Conservation (phyloP, 2,329 filamentous ascomycete species). For the Xylariaceae sp. region DNA sequence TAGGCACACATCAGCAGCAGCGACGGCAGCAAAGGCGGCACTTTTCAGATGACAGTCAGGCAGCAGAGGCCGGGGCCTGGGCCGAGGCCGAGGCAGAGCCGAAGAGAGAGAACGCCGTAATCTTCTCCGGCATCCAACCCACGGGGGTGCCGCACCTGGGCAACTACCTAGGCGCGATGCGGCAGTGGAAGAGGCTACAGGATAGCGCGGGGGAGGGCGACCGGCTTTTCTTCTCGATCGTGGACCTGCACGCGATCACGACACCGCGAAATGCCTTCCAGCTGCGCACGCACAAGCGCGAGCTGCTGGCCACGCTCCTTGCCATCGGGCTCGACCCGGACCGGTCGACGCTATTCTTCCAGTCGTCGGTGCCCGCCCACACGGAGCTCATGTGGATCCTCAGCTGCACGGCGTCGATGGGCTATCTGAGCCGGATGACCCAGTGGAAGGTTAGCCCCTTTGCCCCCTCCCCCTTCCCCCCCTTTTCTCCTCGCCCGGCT, state of each 20-base stretch:
- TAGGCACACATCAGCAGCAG: constrained; percentile 4
- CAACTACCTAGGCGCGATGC: constrained; percentile 90
- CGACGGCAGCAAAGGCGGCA: not conserved
- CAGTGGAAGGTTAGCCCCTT: constrained; percentile 81
- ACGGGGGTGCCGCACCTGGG: constrained; percentile 93
- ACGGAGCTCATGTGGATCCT: constrained; percentile 96
- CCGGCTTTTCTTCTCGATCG: constrained; percentile 80
- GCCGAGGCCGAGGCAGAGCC: not conserved
- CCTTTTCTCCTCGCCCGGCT: not conserved
- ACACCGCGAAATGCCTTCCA: constrained; percentile 65
- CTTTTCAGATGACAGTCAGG: not conserved
- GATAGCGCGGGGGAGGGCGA: constrained; percentile 58
- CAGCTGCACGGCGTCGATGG: constrained; percentile 87
- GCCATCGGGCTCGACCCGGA: constrained; percentile 82
- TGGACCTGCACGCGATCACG: constrained; percentile 93
- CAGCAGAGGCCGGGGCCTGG: not conserved
- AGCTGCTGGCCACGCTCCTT: constrained; percentile 78
- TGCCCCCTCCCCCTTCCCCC: too few relatives aligned
- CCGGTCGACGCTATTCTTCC: constrained; percentile 79
- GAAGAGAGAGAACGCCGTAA: constrained; percentile 43
- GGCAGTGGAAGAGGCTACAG: constrained; percentile 84
- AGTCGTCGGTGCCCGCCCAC: constrained; percentile 78
- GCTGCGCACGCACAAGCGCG: constrained; percentile 67
- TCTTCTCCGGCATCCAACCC: constrained; percentile 97
- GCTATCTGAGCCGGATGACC: constrained; percentile 97